A percentile compares a stretch with the other conserved stretches of the same genome.
These are phyloP conservation scores for Elongisporangium undulatum DNA, from an alignment of 352 stramenopile species.

Conservation along the genomic window DNA sequence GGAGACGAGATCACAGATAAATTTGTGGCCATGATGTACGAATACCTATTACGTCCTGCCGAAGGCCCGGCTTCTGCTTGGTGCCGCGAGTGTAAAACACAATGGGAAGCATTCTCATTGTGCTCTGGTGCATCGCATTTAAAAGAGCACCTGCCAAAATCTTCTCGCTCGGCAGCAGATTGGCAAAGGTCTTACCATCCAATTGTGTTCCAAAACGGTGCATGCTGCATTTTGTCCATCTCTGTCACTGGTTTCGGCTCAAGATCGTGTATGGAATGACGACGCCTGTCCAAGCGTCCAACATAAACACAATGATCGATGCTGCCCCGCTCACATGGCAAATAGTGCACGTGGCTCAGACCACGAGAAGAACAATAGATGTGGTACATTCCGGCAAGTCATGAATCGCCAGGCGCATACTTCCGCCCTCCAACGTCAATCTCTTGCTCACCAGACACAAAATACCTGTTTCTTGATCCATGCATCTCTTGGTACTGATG, in stretches of 20 bases:
- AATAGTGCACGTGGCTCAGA: conserved; percentile 37
- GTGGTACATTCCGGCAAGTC: conserved; percentile 46
- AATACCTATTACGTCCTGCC: conserved; percentile 13
- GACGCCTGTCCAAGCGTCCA: conserved; percentile 22
- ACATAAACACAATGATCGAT: conserved; percentile 21
- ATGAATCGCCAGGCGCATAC: conserved; percentile 28
- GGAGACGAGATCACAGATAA: conserved; percentile 33
- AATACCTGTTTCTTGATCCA: conserved; percentile 52
- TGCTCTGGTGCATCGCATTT: conserved; percentile 39
- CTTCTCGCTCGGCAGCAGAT: conserved; percentile 17
- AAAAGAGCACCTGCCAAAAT: conserved; percentile 39
- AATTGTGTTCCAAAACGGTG: conserved; percentile 38
- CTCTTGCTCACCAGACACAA: conserved; percentile 38
- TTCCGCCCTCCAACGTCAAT: conserved; percentile 48
- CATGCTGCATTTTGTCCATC: conserved; percentile 43
- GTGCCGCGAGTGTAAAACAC: conserved; percentile 38
- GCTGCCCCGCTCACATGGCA: conserved; percentile 22
- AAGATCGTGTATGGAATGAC: conserved; percentile 30
- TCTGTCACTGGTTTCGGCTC: conserved; percentile 21
- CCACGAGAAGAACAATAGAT: conserved; percentile 46
- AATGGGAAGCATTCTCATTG: conserved; percentile 25
- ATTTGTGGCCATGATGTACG: conserved; percentile 40
- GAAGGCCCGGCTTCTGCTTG: background rate
- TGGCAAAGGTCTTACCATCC: conserved; percentile 42
- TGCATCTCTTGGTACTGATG: conserved; percentile 75